Evolutionary conservation across 768 basidiomycete species (phyloP), one percentile per base, ranked within the genome.

Genomic region (Panellus pusillus): DNA sequence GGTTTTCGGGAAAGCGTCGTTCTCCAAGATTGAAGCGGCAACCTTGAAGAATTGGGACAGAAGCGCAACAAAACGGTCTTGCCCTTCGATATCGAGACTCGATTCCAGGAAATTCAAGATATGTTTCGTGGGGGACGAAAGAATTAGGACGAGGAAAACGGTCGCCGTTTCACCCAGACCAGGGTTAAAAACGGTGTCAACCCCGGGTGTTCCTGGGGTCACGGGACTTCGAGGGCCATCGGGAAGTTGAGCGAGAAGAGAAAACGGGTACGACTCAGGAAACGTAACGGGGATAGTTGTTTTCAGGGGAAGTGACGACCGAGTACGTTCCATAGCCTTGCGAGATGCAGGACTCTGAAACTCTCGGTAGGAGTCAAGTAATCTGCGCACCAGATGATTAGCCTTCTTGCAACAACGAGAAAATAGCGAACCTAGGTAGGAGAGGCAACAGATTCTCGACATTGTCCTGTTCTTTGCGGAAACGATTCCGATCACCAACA

Each of bases 211-310:
- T 49, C 67, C 69, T 20, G 71, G 69, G n/a, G 69, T 63, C 50
- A 73, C 72, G 15, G 74, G 71, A 45, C 71, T 75, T 14, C 75
- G 72, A 36, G 74, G 73, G 27, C 74, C 63, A 51, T 83, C 83
- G 3, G 91, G 88, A 19, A 86, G 69, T 29, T 83, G 77, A 0
- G 88, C 77, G 20, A 92, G 63, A 17, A 98, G 77, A 6, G 92
- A 86, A 69, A 97, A 94, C 0, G 96, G 96, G 67, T 98, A 94
- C 0, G 94, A 88, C 59, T 93, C 89, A 0, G 96, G 96, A 72
- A 98, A 98, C 1, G 90, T 88, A 40, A 91, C 84, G 0, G 93
- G 94, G 2, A 79, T 66, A 2, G 74, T 65, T 18, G 84, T 71
- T 44, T 84, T 81, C 24, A 76, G 71, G 3, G 86, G 84, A 2